Conservation (phyloP, 2,329 filamentous ascomycete species). For the Cephalotrichum gorgonifer region DNA sequence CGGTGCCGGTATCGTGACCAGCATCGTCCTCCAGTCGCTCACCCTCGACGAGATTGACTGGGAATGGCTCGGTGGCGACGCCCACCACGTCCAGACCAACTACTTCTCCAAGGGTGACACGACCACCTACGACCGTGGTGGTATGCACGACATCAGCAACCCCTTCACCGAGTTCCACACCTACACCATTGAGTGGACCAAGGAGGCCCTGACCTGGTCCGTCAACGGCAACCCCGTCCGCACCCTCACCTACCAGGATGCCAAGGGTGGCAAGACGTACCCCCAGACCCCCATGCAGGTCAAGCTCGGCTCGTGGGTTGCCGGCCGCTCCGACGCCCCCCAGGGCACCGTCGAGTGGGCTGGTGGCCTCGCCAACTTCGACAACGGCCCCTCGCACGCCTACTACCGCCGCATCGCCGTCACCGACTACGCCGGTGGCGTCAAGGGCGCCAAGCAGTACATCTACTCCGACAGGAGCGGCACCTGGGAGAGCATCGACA, state of each 20-base stretch:
- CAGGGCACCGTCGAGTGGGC: constrained; percentile 64
- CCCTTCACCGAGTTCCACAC: constrained; percentile 47
- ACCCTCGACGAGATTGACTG: constrained; percentile 89
- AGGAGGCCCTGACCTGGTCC: constrained; percentile 51
- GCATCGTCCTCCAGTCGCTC: constrained; percentile 79
- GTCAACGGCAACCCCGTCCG: constrained; percentile 53
- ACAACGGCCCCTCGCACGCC: constrained; percentile 28
- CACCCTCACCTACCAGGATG: constrained; percentile 49
- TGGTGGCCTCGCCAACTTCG: constrained; percentile 44
- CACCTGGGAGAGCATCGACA: constrained; percentile 29
- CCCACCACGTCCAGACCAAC: constrained; percentile 71
- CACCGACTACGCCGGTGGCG: constrained; percentile 30
- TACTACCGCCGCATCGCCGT: constrained; percentile 34
- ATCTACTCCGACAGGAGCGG: constrained; percentile 29
- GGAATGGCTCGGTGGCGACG: constrained; percentile 57
- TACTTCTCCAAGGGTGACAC: constrained; percentile 71
- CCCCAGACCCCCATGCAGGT: constrained; percentile 67
- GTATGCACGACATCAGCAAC: constrained; percentile 40
- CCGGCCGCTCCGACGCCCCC: constrained; percentile 44
- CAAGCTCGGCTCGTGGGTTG: constrained; percentile 60
- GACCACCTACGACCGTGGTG: constrained; percentile 52
- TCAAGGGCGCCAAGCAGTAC: constrained; percentile 28
- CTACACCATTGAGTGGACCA: constrained; percentile 60
- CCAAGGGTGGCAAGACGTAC: constrained; percentile 46
- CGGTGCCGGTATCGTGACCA: constrained; percentile 81